phyloP scores from a whole-genome alignment of 176 grass and related monocot species.

The Hsuehochloa calcarea region DNA sequence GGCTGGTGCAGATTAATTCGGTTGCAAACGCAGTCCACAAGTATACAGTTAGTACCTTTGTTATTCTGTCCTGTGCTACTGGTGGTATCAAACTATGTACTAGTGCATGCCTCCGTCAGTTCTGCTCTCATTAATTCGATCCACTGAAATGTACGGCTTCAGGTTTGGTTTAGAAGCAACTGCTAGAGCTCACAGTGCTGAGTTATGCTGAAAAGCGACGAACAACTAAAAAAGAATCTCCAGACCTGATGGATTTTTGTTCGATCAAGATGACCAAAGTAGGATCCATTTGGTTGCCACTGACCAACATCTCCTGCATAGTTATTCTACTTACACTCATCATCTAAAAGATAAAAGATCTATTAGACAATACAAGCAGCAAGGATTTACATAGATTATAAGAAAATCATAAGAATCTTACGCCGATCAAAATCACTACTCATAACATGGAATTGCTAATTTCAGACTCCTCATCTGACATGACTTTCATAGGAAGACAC shows the following conservation, averaged over 20 bases:
- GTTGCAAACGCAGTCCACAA: no score
- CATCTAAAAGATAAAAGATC: no score
- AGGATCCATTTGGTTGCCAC: no score
- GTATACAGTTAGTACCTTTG: no score
- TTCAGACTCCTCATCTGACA: background rate
- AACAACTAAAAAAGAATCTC: no score
- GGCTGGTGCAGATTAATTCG: background rate
- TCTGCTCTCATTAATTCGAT: background rate
- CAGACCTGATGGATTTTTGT: no score
- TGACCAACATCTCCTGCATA: no score
- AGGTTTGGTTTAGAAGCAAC: background rate
- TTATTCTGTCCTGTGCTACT: background rate
- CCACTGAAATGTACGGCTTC: background rate
- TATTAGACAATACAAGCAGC: background rate
- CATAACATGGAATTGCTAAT: slow-evolving; percentile 13
- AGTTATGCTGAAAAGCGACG: no score
- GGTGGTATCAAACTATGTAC: background rate
- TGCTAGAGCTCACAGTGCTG: no score
- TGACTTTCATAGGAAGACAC: slow-evolving; percentile 19
- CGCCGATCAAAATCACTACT: background rate
- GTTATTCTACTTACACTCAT: no score
- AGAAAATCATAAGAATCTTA: background rate
- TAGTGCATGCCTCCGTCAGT: background rate
- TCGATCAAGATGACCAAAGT: no score
- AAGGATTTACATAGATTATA: background rate